Evolutionary conservation across 495 filamentous ascomycete genomes (phyloP), one percentile per base, ranked within the genome.

Genomic region (Xylaria intraflava): DNA sequence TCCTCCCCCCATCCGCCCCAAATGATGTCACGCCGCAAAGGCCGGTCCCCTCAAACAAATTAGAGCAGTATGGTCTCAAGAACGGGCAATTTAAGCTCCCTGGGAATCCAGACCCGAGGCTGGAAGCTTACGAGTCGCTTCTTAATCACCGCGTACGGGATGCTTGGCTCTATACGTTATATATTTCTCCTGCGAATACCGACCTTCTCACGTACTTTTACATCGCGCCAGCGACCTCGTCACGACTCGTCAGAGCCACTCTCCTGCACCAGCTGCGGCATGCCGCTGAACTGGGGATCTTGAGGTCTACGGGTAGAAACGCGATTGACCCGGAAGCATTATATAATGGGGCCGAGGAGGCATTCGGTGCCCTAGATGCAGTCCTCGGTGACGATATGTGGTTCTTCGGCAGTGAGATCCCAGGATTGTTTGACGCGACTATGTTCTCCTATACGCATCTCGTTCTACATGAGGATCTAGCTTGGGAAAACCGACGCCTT

Each of bases 401-500:
- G 72, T 74, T 75, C 40, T 73, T 72, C 46, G 62, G 58, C 14
- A 46, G 17, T 9, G 17, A 54, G 17, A 73, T 69, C 23, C 89
- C 93, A 2, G 80, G 82, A 0, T 61, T 90, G 11, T 89, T 98
- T 59, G 93, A 98, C 68, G 89, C 91, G 23, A 81, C 77, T 51
- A 81, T 96, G 20, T 97, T 95, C 72, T 85, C 88, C 22, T 98
- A 95, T 68, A 90, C 88, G n/a, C 79, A 92, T 65, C 65, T 95
- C 17, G 76, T 96, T 27, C 64, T 94, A 54, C 79, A 86, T 56
- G 71, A 79, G 8, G 59, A 55, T 2, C 64, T 85, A 58, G 77
- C 69, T 3, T 89, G 84, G 86, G 76, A 72, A 55, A 53, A 61
- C 39, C 56, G n/a, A 30, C 40, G 48, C 7, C 52, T 64, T 26